Conservation (phyloP, 2,329 filamentous ascomycete species). For the Nothopassalora personata region DNA sequence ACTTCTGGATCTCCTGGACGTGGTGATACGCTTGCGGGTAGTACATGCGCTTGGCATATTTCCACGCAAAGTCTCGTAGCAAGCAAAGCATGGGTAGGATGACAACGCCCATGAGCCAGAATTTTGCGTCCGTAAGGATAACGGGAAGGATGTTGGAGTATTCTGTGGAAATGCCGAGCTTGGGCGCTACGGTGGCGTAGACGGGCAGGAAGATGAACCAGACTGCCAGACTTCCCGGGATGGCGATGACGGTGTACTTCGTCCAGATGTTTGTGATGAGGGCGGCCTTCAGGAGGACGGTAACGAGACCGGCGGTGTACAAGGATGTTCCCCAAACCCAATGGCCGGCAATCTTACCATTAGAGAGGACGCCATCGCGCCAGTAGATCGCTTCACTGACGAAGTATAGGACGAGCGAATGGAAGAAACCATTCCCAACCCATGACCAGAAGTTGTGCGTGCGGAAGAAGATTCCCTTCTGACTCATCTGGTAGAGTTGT, state of each 20-base stretch:
- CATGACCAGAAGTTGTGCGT: slow-evolving; percentile 88
- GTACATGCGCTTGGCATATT: slow-evolving; percentile 97
- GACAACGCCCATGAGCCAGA: slow-evolving; percentile 84
- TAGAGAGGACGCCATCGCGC: slow-evolving; percentile 68
- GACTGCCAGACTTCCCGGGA: slow-evolving; percentile 84
- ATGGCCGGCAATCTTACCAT: slow-evolving; percentile 81
- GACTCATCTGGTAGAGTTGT: slow-evolving; percentile 87
- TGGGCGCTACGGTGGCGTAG: slow-evolving; percentile 82
- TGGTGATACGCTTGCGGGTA: slow-evolving; percentile 93
- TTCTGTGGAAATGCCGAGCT: slow-evolving; percentile 72
- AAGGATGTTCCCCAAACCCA: slow-evolving; percentile 98
- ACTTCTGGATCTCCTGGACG: slow-evolving; percentile 99
- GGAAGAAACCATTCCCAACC: slow-evolving; percentile 92
- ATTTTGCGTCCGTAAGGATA: slow-evolving; percentile 73
- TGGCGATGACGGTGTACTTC: slow-evolving; percentile 93
- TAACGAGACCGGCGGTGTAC: slow-evolving; percentile 89
- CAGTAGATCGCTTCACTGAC: slow-evolving; percentile 76
- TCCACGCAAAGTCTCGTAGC: slow-evolving; percentile 87
- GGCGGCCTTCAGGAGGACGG: slow-evolving; percentile 89
- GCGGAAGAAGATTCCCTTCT: slow-evolving; percentile 89
- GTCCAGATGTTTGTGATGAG: slow-evolving; percentile 98
- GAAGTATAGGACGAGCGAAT: slow-evolving; percentile 89
- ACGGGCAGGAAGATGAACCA: slow-evolving; percentile 88
- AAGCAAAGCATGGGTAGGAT: slow-evolving; percentile 77
- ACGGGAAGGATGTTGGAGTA: slow-evolving; percentile 78